Percentiles rank a stretch among this genome's conserved stretches.
Evolutionary conservation across 2,329 filamentous ascomycete species (phyloP).

Genomic region (Elsinoe necatrix): DNA sequence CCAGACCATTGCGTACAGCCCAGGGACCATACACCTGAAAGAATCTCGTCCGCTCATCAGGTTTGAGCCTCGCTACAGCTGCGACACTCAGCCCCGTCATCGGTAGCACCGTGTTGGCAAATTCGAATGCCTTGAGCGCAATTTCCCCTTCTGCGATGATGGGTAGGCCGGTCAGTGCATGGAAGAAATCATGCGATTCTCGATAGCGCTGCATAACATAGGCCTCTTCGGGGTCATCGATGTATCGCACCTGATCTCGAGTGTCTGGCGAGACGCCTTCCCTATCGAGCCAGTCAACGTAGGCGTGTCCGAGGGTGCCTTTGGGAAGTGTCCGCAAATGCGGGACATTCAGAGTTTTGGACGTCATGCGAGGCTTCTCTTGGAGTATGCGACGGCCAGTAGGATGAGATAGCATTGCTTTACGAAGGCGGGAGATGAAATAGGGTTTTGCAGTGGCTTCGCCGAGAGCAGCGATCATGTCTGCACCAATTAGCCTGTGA

Average conservation of each 20-base stretch:
- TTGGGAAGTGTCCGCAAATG: constrained; percentile 63
- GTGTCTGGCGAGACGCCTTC: constrained; percentile 93
- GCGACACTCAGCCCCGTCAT: constrained; percentile 88
- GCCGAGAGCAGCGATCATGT: constrained; percentile 88
- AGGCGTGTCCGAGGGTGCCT: constrained; percentile 70
- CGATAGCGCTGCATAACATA: constrained; percentile 98
- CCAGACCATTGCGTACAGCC: constrained; percentile 75
- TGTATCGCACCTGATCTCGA: constrained; percentile 70
- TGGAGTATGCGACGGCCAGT: constrained; percentile 87
- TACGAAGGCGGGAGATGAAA: constrained; percentile 85
- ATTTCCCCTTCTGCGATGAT: constrained; percentile 92
- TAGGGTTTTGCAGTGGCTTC: constrained; percentile 91
- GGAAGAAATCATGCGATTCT: constrained; percentile 96
- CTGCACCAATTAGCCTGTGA: constrained; percentile 36
- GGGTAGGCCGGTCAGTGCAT: constrained; percentile 84
- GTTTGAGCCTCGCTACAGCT: constrained; percentile 58
- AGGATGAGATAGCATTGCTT: constrained; percentile 76
- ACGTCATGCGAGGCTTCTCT: constrained; percentile 80
- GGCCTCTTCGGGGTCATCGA: constrained; percentile 90
- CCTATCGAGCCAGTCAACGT: constrained; percentile 83
- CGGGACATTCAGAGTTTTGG: constrained; percentile 57
- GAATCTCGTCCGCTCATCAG: constrained; percentile 57
- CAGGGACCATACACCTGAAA: constrained; percentile 73
- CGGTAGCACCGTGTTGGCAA: constrained; percentile 83
- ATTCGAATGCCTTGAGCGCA: constrained; percentile 96